Percentiles rank a stretch among this genome's conserved stretches.
Conservation (phyloP, 768 basidiomycete species). For the Dioszegia hungarica region DNA sequence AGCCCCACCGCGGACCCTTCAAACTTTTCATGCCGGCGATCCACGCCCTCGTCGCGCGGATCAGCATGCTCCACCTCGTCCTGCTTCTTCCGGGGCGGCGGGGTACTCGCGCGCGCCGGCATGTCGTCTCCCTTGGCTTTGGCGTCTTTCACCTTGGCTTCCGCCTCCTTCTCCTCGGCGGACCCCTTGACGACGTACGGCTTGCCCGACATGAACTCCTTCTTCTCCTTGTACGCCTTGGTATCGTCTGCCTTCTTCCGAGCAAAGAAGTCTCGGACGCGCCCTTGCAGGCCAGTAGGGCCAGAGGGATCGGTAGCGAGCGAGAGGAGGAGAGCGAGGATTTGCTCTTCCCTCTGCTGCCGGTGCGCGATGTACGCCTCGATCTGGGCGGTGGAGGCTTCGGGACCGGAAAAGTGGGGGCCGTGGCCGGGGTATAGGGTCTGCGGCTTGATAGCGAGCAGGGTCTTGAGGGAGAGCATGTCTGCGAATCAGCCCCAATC, state of each 20-base stretch:
- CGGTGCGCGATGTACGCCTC: conserved; percentile 73
- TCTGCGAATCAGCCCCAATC: conserved; percentile 20
- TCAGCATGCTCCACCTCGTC: background rate
- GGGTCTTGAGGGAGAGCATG: conserved; percentile 41
- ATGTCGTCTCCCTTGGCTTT: conserved; percentile 12
- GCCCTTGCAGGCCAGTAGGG: background rate
- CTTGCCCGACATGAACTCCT: conserved; percentile 17
- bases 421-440: conserved; percentile 86
- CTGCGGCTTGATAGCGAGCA: conserved; percentile 33
- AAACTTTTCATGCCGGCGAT: background rate
- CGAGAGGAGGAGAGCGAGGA: conserved; percentile 51
- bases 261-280: background rate
- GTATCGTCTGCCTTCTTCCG: background rate
- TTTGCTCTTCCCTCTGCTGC: conserved; percentile 71
- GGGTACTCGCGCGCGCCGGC: background rate
- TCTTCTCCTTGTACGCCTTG: conserved; percentile 2
- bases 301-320: background rate
- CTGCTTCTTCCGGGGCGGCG: background rate
- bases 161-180: conserved; percentile 10
- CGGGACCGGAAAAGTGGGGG: conserved; percentile 56
- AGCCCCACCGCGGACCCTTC: conserved; percentile 10
- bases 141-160: background rate
- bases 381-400: conserved; percentile 61
- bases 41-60: background rate
- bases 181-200: conserved; percentile 6